phyloP scores from a whole-genome alignment of 108 stramenopile species.

The Nitzschia sp. region DNA sequence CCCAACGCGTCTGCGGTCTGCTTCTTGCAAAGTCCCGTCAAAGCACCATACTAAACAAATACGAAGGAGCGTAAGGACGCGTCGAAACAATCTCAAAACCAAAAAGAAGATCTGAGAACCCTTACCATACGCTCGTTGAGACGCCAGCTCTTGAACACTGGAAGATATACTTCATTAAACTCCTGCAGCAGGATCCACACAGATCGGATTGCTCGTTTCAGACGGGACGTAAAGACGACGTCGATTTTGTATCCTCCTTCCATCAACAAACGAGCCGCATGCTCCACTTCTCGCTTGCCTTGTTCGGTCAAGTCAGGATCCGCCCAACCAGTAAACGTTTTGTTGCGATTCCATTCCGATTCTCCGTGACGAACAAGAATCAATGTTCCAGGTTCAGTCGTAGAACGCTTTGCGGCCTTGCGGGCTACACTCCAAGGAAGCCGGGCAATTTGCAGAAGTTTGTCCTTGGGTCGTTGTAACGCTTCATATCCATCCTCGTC shows the following conservation, averaged over 20 bases:
- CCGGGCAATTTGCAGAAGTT: constrained; percentile 5
- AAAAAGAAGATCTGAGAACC: too few species aligned
- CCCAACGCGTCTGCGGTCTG: constrained; percentile 85
- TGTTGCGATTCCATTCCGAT: constrained; percentile 71
- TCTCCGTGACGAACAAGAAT: constrained; percentile 89
- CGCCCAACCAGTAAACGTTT: constrained; percentile 85
- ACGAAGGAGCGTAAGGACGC: neutral
- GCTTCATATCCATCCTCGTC: constrained; percentile 58
- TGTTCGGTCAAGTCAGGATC: constrained; percentile 77
- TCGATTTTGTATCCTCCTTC: constrained; percentile 89
- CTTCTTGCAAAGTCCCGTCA: constrained; percentile 87
- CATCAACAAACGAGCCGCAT: constrained; percentile 69
- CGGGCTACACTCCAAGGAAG: constrained; percentile 15
- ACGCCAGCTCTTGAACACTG: constrained; percentile 92
- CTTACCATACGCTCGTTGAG: constrained; percentile 83
- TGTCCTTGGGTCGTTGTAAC: constrained; percentile 29
- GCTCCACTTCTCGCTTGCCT: constrained; percentile 66
- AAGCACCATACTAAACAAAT: constrained; percentile 78
- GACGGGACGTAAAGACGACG: constrained; percentile 84
- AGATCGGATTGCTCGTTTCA: constrained; percentile 92
- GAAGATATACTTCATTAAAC: constrained; percentile 87
- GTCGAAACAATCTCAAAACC: neutral
- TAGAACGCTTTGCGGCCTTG: constrained; percentile 2
- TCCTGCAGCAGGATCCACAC: constrained; percentile 87
- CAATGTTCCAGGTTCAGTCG: constrained; percentile 70